Evolutionary conservation across 345 rosid species (phyloP).

Genomic region (Eucalyptus tenuipes): DNA sequence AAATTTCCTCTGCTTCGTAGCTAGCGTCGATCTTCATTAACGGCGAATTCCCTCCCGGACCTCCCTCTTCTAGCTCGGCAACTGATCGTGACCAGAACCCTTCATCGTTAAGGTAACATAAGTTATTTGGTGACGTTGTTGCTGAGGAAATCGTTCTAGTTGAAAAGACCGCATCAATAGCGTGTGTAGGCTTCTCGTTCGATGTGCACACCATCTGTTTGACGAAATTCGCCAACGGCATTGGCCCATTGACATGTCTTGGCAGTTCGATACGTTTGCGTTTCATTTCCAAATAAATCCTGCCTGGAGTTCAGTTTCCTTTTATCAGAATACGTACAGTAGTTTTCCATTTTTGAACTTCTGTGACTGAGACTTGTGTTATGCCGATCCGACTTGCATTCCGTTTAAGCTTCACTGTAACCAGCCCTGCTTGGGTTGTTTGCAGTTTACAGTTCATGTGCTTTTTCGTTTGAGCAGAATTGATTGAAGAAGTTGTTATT

Average conservation of each 20-base stretch:
- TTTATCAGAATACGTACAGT: neutral
- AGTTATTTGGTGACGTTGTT: neutral
- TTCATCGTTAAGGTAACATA: neutral
- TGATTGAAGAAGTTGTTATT: rapidly evolving
- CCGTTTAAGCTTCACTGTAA: neutral
- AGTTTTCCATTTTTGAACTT: neutral
- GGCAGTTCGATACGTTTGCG: neutral
- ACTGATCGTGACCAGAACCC: neutral
- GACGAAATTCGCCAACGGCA: neutral
- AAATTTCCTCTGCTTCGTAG: neutral
- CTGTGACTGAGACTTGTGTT: neutral
- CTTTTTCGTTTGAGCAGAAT: neutral
- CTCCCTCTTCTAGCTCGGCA: no score
- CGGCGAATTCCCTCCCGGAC: neutral
- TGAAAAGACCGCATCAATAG: rapidly evolving
- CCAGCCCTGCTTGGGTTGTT: neutral
- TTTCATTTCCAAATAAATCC: neutral
- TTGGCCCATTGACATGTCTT: neutral
- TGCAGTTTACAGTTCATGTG: neutral
- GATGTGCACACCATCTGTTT: neutral
- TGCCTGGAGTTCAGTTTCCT: neutral
- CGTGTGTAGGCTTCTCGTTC: neutral
- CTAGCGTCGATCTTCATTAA: neutral
- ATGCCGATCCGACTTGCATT: neutral
- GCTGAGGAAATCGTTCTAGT: neutral